These are phyloP conservation scores for Neoascochyta sp. DNA, from an alignment of 2,329 filamentous ascomycete genomes.

Conservation along the genomic window DNA sequence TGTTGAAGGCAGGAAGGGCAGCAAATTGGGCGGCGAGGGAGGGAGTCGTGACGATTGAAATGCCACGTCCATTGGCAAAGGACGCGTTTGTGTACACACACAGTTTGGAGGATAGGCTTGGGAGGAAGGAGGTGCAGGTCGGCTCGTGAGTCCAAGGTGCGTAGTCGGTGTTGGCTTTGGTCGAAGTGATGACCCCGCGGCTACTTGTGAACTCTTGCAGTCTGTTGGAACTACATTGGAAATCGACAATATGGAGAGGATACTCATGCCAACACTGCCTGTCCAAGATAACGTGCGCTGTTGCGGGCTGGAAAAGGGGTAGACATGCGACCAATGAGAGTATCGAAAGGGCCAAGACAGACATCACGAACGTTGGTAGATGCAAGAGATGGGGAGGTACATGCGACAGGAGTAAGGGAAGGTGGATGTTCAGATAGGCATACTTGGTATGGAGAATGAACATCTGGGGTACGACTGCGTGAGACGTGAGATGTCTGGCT, in stretches of 20 bases:
- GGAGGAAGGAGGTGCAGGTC: conserved; percentile 22
- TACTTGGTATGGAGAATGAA: conserved; percentile 3
- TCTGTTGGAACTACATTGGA: no score
- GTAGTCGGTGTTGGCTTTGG: no score
- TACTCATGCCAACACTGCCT: conserved; percentile 28
- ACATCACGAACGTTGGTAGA: conserved; percentile 1
- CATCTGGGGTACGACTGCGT: conserved; percentile 5
- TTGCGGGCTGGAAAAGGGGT: no score
- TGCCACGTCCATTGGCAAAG: conserved; percentile 29
- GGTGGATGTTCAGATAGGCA: conserved; percentile 4
- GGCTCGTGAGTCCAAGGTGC: conserved; percentile 28
- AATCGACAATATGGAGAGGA: conserved; percentile 7
- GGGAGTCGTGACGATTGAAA: conserved; percentile 36
- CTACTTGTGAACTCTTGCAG: no score
- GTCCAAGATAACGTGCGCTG: conserved; percentile 4
- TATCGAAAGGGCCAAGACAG: no score
- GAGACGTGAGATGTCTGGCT: conserved; percentile 18
- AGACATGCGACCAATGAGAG: no score
- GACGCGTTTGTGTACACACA: conserved; percentile 31
- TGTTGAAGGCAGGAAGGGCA: conserved; percentile 21
- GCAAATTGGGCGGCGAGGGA: conserved; percentile 19
- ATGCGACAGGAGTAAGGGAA: not conserved
- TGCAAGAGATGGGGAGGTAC: conserved; percentile 1
- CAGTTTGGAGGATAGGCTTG: conserved; percentile 11
- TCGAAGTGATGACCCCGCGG: no score